phyloP scores from a whole-genome alignment of 345 rosid genomes.

The Anacardium occidentale region DNA sequence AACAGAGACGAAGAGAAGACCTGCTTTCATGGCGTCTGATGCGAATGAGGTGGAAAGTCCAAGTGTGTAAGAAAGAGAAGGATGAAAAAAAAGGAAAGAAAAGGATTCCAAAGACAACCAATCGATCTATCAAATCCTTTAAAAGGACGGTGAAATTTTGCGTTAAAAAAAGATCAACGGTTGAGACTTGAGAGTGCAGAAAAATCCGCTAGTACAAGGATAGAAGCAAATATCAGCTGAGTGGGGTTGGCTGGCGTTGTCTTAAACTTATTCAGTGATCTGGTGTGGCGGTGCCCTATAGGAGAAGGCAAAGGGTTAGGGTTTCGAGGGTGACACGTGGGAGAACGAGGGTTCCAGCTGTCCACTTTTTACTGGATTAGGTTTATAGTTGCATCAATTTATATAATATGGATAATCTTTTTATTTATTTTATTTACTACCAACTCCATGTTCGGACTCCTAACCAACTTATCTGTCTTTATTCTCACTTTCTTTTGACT shows the following conservation, averaged over 20 bases:
- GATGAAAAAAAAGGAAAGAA: not conserved
- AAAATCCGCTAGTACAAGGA: slow-evolving; percentile 12
- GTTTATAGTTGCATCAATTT: slow-evolving; percentile 22
- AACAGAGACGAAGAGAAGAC: slow-evolving; percentile 22
- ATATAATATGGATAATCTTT: slow-evolving; percentile 28
- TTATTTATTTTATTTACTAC: not conserved
- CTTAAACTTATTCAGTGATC: slow-evolving; percentile 23
- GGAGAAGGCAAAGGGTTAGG: slow-evolving; percentile 52
- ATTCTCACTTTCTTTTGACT: not conserved
- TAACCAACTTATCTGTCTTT: not conserved
- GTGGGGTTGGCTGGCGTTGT: not conserved
- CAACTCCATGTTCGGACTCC: not conserved
- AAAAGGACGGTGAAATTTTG: too few relatives aligned
- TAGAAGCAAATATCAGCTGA: not conserved
- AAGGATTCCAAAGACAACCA: too few relatives aligned
- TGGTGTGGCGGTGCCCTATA: slow-evolving; percentile 47
- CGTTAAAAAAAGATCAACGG: slow-evolving; percentile 33
- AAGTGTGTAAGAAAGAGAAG: slow-evolving; percentile 20
- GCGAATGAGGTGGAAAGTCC: slow-evolving; percentile 20
- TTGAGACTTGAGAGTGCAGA: slow-evolving; percentile 22
- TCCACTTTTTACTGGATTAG: slow-evolving; percentile 54
- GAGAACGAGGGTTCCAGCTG: slow-evolving; percentile 61
- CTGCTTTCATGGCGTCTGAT: slow-evolving; percentile 23
- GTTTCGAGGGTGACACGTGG: slow-evolving; percentile 68
- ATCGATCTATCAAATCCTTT: too few relatives aligned